These are phyloP conservation scores for Coemansia sp. DNA, from an alignment of 192 early-diverging fungal species.

Conservation along the genomic window DNA sequence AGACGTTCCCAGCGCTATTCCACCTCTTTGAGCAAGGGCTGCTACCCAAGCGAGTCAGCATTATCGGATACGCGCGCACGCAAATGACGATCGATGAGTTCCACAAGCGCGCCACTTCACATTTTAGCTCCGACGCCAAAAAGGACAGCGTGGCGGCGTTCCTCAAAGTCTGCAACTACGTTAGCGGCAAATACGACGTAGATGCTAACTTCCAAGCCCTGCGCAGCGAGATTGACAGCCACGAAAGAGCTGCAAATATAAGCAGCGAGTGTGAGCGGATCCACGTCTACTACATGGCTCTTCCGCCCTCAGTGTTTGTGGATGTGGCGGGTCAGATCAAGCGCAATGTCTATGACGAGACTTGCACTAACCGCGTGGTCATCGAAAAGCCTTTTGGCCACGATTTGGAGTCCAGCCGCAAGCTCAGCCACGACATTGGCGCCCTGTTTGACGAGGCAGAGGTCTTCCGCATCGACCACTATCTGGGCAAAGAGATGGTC, in stretches of 20 bases:
- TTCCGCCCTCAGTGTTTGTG: conserved; percentile 93
- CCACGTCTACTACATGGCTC: conserved; percentile 86
- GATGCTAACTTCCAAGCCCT: conserved; percentile 70
- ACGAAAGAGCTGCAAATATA: conserved; percentile 53
- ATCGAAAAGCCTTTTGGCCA: conserved; percentile 98
- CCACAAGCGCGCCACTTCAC: conserved; percentile 68
- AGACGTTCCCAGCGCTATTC: conserved; percentile 95
- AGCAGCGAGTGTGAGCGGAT: conserved; percentile 48
- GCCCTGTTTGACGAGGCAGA: conserved; percentile 83
- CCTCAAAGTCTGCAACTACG: conserved; percentile 73
- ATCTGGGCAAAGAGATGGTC: conserved; percentile 98
- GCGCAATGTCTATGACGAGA: conserved; percentile 64
- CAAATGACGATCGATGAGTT: conserved; percentile 78
- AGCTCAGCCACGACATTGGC: conserved; percentile 69
- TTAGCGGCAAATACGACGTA: conserved; percentile 84
- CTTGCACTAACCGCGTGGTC: conserved; percentile 76
- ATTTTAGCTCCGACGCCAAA: conserved; percentile 45
- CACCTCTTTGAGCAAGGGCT: conserved; percentile 83
- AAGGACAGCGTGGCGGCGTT: conserved; percentile 61
- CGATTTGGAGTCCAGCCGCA: conserved; percentile 77
- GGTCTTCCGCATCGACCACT: conserved; percentile 97
- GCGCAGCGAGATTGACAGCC: conserved; percentile 60
- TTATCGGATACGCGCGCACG: conserved; percentile 94
- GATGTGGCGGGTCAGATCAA: conserved; percentile 76
- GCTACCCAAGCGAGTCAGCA: conserved; percentile 71